Conservation (phyloP, 2,329 filamentous ascomycete genomes). For the Penicillium palitans region DNA sequence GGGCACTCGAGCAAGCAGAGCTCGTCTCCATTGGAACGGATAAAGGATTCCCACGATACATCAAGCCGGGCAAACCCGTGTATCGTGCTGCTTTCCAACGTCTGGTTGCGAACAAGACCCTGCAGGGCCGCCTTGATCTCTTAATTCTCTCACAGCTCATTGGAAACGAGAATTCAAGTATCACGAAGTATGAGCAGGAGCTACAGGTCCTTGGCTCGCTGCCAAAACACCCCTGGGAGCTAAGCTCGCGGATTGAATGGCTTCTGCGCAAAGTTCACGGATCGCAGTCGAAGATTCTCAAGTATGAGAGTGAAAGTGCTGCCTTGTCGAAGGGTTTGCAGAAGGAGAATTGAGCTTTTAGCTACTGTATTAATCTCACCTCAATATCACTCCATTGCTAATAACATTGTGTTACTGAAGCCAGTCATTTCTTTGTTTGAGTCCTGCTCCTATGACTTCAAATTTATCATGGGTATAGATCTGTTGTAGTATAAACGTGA, state of each 20-base stretch:
- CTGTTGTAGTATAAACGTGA: background rate
- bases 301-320: slow-evolving; percentile 71
- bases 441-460: background rate
- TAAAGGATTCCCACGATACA: slow-evolving; percentile 73
- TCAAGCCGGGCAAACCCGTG: slow-evolving; percentile 81
- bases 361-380: slow-evolving; percentile 1
- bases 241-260: slow-evolving; percentile 67
- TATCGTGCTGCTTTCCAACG: slow-evolving; percentile 79
- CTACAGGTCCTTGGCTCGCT: slow-evolving; percentile 68
- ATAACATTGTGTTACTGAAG: background rate
- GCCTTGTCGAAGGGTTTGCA: slow-evolving; percentile 69
- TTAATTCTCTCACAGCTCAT: slow-evolving; percentile 67
- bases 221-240: slow-evolving; percentile 69
- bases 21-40: slow-evolving; percentile 73
- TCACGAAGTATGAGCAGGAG: slow-evolving; percentile 79
- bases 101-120: slow-evolving; percentile 68
- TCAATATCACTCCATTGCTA: background rate
- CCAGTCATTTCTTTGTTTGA: background rate
- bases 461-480: background rate
- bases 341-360: slow-evolving; percentile 47
- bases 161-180: slow-evolving; percentile 69
- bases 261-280: slow-evolving; percentile 69
- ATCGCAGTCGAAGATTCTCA: slow-evolving; percentile 73
- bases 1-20: slow-evolving; percentile 79
- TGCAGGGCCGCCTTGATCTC: slow-evolving; percentile 72